Percentiles rank a stretch among this genome's conserved stretches.
These are phyloP conservation scores for Echinochloa phyllopogon DNA, from an alignment of 176 grass and related monocot species.

Conservation along the genomic window DNA sequence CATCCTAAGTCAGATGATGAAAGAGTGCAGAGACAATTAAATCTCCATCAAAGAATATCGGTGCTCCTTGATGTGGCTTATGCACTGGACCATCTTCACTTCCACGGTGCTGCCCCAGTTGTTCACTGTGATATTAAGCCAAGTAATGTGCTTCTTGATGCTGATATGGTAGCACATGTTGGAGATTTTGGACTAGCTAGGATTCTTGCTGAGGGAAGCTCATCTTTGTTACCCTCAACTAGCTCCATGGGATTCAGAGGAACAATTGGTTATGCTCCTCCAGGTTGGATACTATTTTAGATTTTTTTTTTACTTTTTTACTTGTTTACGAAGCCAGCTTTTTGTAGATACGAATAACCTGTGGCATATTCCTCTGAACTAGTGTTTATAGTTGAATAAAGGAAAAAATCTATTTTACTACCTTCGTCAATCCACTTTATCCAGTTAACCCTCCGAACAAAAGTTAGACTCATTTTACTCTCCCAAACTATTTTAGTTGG, in stretches of 20 bases:
- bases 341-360: too few species aligned
- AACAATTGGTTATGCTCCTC: conserved; percentile 45
- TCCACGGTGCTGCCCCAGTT: not conserved
- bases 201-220: conserved; percentile 22
- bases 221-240: not conserved
- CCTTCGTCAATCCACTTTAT: too few species aligned
- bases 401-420: too few species aligned
- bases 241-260: conserved; percentile 30
- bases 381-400: too few species aligned
- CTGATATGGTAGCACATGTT: conserved; percentile 30
- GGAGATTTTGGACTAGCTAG: conserved; percentile 38
- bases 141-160: conserved; percentile 41
- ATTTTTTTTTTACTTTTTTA: too few species aligned
- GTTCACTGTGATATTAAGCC: conserved; percentile 41
- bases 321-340: too few species aligned
- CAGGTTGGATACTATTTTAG: conserved; percentile 7
- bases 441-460: too few species aligned
- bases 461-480: too few species aligned
- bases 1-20: conserved; percentile 2
- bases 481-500: too few species aligned
- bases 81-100: conserved; percentile 46
- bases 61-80: conserved; percentile 39
- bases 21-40: not conserved
- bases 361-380: too few species aligned
- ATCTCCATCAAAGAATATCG: conserved; percentile 17